phyloP scores from a whole-genome alignment of 202 grass and related monocot genomes.

The Schoenoplectus tabernaemontani region DNA sequence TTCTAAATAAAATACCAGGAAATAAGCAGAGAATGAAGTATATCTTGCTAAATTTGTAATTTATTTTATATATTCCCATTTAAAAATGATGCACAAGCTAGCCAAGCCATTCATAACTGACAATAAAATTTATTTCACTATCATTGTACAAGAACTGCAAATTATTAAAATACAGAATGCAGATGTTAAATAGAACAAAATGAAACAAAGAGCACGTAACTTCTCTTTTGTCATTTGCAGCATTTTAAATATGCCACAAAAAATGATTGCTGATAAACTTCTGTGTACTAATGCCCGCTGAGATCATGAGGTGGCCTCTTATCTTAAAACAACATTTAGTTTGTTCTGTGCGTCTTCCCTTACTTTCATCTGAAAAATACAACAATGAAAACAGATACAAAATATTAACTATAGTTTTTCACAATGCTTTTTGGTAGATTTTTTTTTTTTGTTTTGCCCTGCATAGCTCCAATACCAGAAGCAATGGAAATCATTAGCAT shows the following conservation, averaged over 20 bases:
- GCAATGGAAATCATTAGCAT: neutral
- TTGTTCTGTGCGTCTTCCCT: constrained; percentile 80
- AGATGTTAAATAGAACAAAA: constrained; percentile 4
- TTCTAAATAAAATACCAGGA: neutral
- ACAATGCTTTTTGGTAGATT: neutral
- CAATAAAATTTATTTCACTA: neutral
- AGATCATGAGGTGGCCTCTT: constrained; percentile 18
- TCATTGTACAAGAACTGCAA: neutral
- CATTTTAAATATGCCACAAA: neutral
- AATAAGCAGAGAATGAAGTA: neutral
- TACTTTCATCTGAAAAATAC: constrained; percentile 60
- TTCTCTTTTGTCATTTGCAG: neutral
- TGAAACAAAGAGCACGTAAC: neutral
- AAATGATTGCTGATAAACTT: neutral
- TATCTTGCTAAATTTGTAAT: neutral
- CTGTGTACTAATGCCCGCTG: neutral
- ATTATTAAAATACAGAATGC: neutral
- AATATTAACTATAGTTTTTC: neutral
- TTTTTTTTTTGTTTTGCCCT: neutral
- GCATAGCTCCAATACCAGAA: neutral
- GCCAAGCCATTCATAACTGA: neutral
- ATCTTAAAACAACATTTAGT: constrained; percentile 76
- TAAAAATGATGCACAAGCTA: neutral
- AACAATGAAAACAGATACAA: neutral
- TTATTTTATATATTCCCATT: neutral